These are phyloP conservation scores for Acorus calamus DNA, from an alignment of 106 monocot species.

Conservation along the genomic window DNA sequence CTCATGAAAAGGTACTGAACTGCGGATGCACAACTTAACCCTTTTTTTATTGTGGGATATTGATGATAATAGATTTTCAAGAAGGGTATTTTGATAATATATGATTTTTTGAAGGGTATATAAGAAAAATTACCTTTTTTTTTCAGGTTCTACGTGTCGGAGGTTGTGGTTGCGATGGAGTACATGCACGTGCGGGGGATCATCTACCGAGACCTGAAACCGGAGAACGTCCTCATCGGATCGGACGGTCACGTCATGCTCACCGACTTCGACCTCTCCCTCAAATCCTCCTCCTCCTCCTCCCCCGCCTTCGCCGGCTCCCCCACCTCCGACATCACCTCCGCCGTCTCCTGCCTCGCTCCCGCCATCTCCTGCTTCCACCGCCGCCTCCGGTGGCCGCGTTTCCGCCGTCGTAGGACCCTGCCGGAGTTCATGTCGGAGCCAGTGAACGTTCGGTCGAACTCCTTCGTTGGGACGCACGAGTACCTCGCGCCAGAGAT, in stretches of 20 bases:
- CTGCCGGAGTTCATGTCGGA: slow-evolving; percentile 75
- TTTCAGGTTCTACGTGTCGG: slow-evolving; percentile 80
- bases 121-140: neutral
- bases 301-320: slow-evolving; percentile 9
- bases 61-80: too few species aligned
- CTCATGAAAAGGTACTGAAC: too few species aligned
- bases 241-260: slow-evolving; percentile 94
- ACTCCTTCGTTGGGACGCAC: slow-evolving; percentile 94
- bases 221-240: slow-evolving; percentile 85
- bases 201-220: slow-evolving; percentile 84
- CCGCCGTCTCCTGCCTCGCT: neutral
- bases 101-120: too few species aligned
- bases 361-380: slow-evolving; percentile 49
- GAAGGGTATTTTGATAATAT: too few species aligned
- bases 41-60: too few species aligned
- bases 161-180: slow-evolving; percentile 83
- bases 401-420: neutral
- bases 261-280: slow-evolving; percentile 92
- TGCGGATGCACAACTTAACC: too few species aligned
- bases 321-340: neutral
- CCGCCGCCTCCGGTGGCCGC: slow-evolving; percentile 10
- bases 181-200: slow-evolving; percentile 91
- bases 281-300: slow-evolving; percentile 33
- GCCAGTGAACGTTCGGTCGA: slow-evolving; percentile 78
- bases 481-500: slow-evolving; percentile 95